Percentiles rank a stretch among this genome's conserved stretches.
phyloP scores from a whole-genome alignment of 108 stramenopile genomes.

The Nannochloropsis gaditana region DNA sequence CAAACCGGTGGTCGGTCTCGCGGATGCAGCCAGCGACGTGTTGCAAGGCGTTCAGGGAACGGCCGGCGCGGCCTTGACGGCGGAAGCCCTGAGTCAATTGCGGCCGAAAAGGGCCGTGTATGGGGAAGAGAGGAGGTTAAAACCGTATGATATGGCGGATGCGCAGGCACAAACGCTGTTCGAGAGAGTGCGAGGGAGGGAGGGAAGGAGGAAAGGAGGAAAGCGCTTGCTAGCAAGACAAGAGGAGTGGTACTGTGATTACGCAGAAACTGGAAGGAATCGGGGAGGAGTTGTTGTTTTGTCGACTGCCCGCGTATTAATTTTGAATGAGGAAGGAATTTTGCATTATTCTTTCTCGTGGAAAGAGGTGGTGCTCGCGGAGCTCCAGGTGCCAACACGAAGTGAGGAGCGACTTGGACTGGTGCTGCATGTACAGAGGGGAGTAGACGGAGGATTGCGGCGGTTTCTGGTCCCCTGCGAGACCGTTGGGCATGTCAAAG shows the following conservation, averaged over 20 bases:
- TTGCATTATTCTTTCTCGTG: neutral
- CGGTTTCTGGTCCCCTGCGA: constrained; percentile 9
- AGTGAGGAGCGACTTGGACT: neutral
- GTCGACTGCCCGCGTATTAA: neutral
- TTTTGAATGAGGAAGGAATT: neutral
- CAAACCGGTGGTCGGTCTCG: constrained; percentile 83
- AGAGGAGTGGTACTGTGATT: neutral
- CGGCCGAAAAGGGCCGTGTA: constrained; percentile 38
- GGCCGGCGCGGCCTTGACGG: neutral
- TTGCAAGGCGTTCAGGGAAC: constrained; percentile 68
- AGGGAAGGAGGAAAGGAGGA: neutral
- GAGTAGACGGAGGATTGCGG: neutral
- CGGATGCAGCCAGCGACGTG: constrained; percentile 78
- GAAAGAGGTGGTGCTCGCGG: neutral
- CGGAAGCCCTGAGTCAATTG: constrained; percentile 30
- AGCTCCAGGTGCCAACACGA: neutral
- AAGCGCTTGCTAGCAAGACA: neutral
- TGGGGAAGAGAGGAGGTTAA: constrained; percentile 24
- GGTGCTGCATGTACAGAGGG: neutral
- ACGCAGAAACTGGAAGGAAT: neutral
- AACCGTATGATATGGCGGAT: constrained; percentile 30
- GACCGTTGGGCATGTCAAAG: neutral
- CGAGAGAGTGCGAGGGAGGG: neutral
- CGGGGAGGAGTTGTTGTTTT: neutral
- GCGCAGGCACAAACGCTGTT: constrained; percentile 27